Conservation (phyloP, 306 rosid species). For the Acacia confusa region DNA sequence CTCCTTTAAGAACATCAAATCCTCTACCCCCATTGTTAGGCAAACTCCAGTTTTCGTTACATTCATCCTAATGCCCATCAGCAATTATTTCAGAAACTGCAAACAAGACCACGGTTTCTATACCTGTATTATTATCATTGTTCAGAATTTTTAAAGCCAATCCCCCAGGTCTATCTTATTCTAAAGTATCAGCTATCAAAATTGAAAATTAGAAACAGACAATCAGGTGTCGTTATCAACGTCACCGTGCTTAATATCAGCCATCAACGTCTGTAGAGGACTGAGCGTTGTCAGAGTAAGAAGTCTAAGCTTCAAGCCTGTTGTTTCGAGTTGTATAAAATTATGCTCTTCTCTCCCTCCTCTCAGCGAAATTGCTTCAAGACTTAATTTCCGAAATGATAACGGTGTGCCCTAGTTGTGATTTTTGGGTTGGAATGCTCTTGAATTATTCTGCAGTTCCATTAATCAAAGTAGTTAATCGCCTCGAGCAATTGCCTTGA, state of each 20-base stretch:
- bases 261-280: not conserved
- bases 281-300: not conserved
- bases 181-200: not conserved
- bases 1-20: not conserved
- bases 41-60: not conserved
- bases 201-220: not conserved
- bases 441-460: slow-evolving; percentile 10
- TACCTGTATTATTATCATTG: not conserved
- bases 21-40: not conserved
- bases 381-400: not conserved
- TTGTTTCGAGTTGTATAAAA: not conserved
- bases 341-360: not conserved
- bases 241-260: not conserved
- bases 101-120: not conserved
- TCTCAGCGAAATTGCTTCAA: not conserved
- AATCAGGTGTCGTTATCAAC: not conserved
- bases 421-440: not conserved
- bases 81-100: not conserved
- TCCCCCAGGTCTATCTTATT: not conserved
- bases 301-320: not conserved
- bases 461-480: not conserved
- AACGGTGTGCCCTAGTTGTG: not conserved
- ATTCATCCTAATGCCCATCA: not conserved
- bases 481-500: not conserved
- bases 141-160: not conserved